These are phyloP conservation scores for Cutaneotrichosporon mucoides DNA, from an alignment of 1,284 basidiomycete species.

Conservation along the genomic window DNA sequence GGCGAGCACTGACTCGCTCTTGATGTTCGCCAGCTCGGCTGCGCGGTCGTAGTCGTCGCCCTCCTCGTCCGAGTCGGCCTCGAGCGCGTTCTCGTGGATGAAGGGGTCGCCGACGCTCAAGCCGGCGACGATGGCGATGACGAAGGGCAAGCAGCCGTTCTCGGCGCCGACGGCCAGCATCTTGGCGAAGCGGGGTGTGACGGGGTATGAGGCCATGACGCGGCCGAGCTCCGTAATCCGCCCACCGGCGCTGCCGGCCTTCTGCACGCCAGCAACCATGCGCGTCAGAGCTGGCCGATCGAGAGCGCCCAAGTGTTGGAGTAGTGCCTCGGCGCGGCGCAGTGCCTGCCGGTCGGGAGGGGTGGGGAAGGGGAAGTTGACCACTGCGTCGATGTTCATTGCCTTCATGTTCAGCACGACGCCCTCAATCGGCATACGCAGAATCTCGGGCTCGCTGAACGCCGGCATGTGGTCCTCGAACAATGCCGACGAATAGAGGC, in stretches of 20 bases:
- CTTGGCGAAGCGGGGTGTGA: constrained; percentile 87
- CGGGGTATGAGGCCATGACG: constrained; percentile 88
- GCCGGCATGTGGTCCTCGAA: constrained; percentile 88
- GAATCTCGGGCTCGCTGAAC: constrained; percentile 86
- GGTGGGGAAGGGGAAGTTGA: constrained; percentile 98
- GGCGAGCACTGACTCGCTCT: constrained; percentile 58
- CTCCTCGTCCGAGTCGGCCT: constrained; percentile 52
- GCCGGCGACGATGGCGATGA: constrained; percentile 86
- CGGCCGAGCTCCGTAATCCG: constrained; percentile 83
- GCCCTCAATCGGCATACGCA: constrained; percentile 94
- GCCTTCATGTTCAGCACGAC: constrained; percentile 98
- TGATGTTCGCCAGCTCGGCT: constrained; percentile 57
- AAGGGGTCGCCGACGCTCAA: constrained; percentile 96
- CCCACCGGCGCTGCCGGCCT: constrained; percentile 52
- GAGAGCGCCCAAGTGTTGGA: constrained; percentile 81
- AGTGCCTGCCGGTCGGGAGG: constrained; percentile 80
- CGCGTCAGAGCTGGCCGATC: constrained; percentile 50
- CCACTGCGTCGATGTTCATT: constrained; percentile 95
- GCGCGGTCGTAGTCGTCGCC: constrained; percentile 46
- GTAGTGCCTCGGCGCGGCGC: constrained; percentile 72
- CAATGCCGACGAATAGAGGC: constrained; percentile 68
- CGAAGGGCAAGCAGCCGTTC: constrained; percentile 85
- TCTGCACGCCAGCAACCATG: constrained; percentile 44
- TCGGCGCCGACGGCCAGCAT: constrained; percentile 92
- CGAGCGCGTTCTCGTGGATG: constrained; percentile 68